Base-by-base conservation (phyloP, 164 flowering plant species). In the Dillenia suffruticosa region DNA sequence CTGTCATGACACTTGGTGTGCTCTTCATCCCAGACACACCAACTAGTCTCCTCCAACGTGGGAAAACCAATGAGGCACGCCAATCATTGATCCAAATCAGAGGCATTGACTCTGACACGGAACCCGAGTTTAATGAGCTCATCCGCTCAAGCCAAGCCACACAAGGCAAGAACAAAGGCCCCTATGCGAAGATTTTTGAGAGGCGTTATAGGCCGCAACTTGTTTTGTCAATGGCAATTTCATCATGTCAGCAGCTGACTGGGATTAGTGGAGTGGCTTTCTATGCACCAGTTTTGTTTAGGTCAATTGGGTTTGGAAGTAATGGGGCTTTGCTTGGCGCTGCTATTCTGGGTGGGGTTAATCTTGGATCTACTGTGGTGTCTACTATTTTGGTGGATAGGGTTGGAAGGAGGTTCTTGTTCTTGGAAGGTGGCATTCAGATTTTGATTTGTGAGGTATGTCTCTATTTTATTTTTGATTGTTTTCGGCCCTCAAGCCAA, bases 1-100 rank as follows among this genome's bases (percentile, higher is more conserved):
- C 24, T 16, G 45, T 77, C 70, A 85, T 88, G 84, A 77, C 61
- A 0, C 1, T 70, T 0, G 73, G 73, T 5, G 63, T 68, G 19
- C 24, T 64, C 44, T 16, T 67, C 53, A 59, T 67, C 44, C 22
- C 59, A 0, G 72, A 69, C 53, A 63, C 72, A 0, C 68, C 72
- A 2, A 69, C 55, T 45, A 69, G 68, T 49, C 64, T 69, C 11
- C 49, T 73, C 50, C 43, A 69, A 43, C 70, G 74, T 0, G 73
- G 73, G 1, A 62, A 62, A 12, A 14, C 54, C 13, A 57, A 51
- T 10, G 32, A 65, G 9, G 77, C 70, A 0, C 49, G 50, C 1
- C 5, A 15, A 11, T 11, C 70, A 0, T 46, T 73, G 10, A 15
- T 10, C 6, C 51, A 47, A 22, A 49, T 62, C 16, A 55, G 77